Evolutionary conservation across 2,329 filamentous ascomycete genomes (phyloP).

Genomic region (Aspergillus phoenicis): DNA sequence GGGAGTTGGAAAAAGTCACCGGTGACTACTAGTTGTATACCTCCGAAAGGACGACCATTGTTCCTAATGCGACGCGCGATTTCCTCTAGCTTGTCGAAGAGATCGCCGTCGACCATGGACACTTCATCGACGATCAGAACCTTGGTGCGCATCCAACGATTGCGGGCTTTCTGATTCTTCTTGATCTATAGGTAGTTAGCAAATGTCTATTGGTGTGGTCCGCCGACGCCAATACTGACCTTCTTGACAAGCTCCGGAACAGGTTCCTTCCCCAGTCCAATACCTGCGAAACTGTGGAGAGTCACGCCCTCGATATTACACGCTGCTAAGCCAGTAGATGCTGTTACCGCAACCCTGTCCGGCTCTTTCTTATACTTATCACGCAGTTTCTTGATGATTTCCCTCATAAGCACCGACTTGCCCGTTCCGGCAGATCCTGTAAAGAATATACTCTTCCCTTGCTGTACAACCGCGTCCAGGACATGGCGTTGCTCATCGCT

Average conservation of each 20-base stretch:
- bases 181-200: conserved; percentile 59
- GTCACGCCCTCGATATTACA: conserved; percentile 97
- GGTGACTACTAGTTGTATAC: conserved; percentile 92
- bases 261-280: conserved; percentile 90
- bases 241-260: conserved; percentile 81
- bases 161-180: conserved; percentile 82
- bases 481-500: conserved; percentile 87
- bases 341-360: conserved; percentile 87
- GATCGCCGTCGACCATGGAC: conserved; percentile 96
- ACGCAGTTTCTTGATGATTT: conserved; percentile 81
- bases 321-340: conserved; percentile 91
- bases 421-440: conserved; percentile 95
- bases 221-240: conserved; percentile 25
- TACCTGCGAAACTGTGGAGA: conserved; percentile 92
- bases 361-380: conserved; percentile 75
- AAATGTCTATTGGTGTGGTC: background rate
- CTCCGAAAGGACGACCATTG: conserved; percentile 89
- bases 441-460: conserved; percentile 91
- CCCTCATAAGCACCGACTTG: conserved; percentile 92
- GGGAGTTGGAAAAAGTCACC: conserved; percentile 98
- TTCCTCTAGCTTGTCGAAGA: conserved; percentile 93
- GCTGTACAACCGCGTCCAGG: conserved; percentile 76
- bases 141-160: conserved; percentile 85
- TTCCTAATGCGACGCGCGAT: conserved; percentile 84
- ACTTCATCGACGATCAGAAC: conserved; percentile 91